Evolutionary conservation across 768 basidiomycete species (phyloP).

Genomic region (Leucosporidium scottii): DNA sequence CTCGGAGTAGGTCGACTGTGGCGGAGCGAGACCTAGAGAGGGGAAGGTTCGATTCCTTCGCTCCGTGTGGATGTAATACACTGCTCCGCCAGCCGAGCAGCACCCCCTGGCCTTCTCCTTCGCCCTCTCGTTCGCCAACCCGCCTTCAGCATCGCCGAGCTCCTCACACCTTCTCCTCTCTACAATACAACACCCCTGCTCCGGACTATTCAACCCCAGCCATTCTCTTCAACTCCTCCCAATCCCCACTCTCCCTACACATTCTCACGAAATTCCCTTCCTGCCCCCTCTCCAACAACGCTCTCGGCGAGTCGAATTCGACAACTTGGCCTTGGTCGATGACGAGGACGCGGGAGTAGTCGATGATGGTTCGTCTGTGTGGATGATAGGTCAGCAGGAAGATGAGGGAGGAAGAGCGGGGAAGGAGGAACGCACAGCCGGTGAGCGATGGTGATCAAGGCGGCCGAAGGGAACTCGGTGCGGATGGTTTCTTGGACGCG

Average conservation of each 20-base stretch:
- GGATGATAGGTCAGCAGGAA: neutral
- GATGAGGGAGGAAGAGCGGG: neutral
- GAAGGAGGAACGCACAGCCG: conserved; percentile 33
- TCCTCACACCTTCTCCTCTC: too few relatives aligned
- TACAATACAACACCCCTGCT: too few relatives aligned
- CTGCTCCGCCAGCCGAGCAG: too few relatives aligned
- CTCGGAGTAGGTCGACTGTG: too few relatives aligned
- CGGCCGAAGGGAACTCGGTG: conserved; percentile 38
- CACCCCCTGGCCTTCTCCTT: too few relatives aligned
- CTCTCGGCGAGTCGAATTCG: conserved; percentile 51
- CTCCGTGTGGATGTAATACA: too few relatives aligned
- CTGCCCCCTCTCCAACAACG: conserved; percentile 50
- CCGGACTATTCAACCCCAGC: neutral
- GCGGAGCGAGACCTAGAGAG: too few relatives aligned
- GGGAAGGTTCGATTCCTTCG: too few relatives aligned
- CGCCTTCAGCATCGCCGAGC: too few relatives aligned
- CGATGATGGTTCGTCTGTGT: conserved; percentile 11
- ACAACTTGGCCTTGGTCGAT: conserved; percentile 21
- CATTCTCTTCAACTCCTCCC: conserved; percentile 2
- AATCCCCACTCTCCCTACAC: conserved; percentile 7
- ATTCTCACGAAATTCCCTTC: conserved; percentile 21
- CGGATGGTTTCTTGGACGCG: conserved; percentile 44
- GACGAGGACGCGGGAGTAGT: conserved; percentile 22
- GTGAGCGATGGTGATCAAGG: conserved; percentile 50
- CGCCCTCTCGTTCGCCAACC: too few relatives aligned